Evolutionary conservation across 2,329 filamentous ascomycete species (phyloP), one percentile per base, ranked within the genome.

Genomic region (Mycosphaerella sp.): DNA sequence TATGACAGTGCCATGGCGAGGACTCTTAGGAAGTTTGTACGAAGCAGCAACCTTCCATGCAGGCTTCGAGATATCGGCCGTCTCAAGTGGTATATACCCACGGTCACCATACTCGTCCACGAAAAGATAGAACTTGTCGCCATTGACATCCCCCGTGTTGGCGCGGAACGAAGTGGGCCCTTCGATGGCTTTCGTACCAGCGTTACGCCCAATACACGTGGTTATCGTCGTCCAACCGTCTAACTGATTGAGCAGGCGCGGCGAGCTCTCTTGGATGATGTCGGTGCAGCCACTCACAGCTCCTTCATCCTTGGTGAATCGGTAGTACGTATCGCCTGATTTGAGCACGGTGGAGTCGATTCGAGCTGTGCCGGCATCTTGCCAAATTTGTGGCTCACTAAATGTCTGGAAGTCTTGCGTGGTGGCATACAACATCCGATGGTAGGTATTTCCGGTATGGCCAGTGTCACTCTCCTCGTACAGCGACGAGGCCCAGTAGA

Each of bases 341-440:
- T 74, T 66, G 12, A 79, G 59, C 0, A 79, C 73, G 0, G 76
- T 79, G 0, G 76, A 74, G 57, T 79, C 77, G 18, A 79, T 79
- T 1, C 76, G 70, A 1, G 77, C 74, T 43, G 69, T 70, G 8
- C 74, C 72, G 2, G 72, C 73, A 43, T 79, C 77, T 48, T 79
- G 76, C 57, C 77, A 77, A 6, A 76, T 76, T 54, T 74, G 63
- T 0, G 79, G 75, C 1, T 71, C 34, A 14, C 69, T 71, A 60
- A 81, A 81, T 1, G 73, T 77, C 41, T 68, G 66, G 59, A 81
- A 81, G 65, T 81, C 78, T 42, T 64, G 67, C 1, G 79, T 81
- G 63, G 79, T 73, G 16, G 78, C 75, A 59, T 78, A 79, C 76
- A 79, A 59, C 75, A 79, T 79, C 39, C 76, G 73, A 52, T 79